Conservation (phyloP, 768 basidiomycete species). For the Calocybe indica region DNA sequence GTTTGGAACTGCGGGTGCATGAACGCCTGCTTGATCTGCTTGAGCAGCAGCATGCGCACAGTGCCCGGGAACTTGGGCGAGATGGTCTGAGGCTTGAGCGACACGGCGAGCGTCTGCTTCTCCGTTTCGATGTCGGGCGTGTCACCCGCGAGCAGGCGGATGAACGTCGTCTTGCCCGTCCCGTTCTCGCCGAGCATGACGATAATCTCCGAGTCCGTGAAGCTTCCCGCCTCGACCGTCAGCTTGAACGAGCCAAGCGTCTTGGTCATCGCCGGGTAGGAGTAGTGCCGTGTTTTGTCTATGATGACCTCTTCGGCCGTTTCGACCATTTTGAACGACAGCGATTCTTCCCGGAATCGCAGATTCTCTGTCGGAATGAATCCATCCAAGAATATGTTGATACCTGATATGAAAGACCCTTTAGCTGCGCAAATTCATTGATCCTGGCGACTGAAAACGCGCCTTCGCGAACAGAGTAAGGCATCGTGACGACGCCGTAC, state of each 20-base stretch:
- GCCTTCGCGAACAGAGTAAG: conserved; percentile 97
- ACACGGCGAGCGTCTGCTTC: conserved; percentile 80
- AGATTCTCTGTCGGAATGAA: conserved; percentile 98
- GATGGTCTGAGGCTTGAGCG: conserved; percentile 97
- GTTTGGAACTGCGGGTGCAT: conserved; percentile 99
- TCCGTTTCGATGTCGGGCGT: conserved; percentile 81
- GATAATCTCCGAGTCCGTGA: conserved; percentile 99
- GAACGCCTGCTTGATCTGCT: conserved; percentile 91
- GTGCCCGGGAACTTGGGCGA: conserved; percentile 96
- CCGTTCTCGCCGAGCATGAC: conserved; percentile 99
- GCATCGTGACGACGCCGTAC: conserved; percentile 99
- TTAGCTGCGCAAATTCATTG: neutral
- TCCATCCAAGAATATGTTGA: conserved; percentile 99
- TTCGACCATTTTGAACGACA: conserved; percentile 97
- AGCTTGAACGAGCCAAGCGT: conserved; percentile 95
- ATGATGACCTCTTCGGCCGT: conserved; percentile 85
- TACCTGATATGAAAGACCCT: conserved; percentile 45
- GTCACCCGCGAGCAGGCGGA: conserved; percentile 91
- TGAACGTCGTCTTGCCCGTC: conserved; percentile 98
- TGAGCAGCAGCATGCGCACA: conserved; percentile 91
- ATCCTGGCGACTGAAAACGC: neutral
- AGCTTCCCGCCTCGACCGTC: conserved; percentile 81
- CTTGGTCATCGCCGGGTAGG: conserved; percentile 95
- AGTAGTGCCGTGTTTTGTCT: conserved; percentile 85
- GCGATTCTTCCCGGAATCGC: conserved; percentile 92